phyloP scores from a whole-genome alignment of 1,284 basidiomycete species.

The Puccinia coronata region DNA sequence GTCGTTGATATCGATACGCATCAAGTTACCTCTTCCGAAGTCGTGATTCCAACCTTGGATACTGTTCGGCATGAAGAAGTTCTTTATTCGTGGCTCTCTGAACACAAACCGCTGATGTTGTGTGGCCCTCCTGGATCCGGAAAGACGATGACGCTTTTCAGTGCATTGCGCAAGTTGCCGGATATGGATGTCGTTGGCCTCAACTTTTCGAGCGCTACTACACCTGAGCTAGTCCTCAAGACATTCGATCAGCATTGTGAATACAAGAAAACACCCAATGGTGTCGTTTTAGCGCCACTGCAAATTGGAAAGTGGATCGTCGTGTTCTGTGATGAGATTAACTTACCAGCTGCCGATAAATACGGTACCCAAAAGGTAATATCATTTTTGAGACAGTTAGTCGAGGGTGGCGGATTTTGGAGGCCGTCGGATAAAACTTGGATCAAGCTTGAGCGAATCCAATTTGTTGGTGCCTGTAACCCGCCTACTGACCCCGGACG shows the following conservation, averaged over 20 bases:
- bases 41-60: constrained; percentile 97
- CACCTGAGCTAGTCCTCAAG: constrained; percentile 95
- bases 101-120: constrained; percentile 97
- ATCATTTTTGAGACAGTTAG: constrained; percentile 94
- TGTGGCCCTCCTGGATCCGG: constrained; percentile 99
- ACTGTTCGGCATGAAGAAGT: constrained; percentile 99
- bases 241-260: constrained; percentile 99
- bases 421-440: constrained; percentile 90
- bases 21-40: constrained; percentile 88
- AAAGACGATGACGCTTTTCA: constrained; percentile 99
- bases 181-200: constrained; percentile 99
- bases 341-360: constrained; percentile 92
- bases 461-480: constrained; percentile 99
- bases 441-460: constrained; percentile 96
- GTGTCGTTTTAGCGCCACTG: constrained; percentile 85
- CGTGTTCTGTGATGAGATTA: constrained; percentile 99
- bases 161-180: constrained; percentile 91
- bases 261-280: constrained; percentile 96
- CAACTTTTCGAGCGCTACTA: constrained; percentile 99
- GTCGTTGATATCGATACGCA: constrained; percentile 96
- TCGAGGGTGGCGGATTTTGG: constrained; percentile 95
- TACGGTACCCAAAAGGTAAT: constrained; percentile 99
- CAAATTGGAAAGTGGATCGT: constrained; percentile 98
- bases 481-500: constrained; percentile 99
- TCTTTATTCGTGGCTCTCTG: constrained; percentile 95